A percentile compares a stretch with the other conserved stretches of the same genome.
Conservation (phyloP, 2,329 filamentous ascomycete genomes). For the Verticillium dahliae region DNA sequence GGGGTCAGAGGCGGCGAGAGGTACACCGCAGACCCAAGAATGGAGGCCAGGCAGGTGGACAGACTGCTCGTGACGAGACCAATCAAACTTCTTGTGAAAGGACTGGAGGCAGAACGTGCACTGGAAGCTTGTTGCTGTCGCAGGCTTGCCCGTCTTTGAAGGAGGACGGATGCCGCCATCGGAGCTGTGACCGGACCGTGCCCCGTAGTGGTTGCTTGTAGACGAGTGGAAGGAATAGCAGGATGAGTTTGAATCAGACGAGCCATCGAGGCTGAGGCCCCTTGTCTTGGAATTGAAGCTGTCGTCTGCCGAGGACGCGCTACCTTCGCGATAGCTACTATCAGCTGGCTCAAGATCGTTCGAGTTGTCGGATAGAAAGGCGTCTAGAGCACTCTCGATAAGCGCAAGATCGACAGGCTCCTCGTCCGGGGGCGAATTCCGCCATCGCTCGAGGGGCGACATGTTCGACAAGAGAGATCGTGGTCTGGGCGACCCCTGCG, state of each 20-base stretch:
- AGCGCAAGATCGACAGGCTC: conserved; percentile 31
- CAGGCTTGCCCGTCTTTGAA: background rate
- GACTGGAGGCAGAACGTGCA: conserved; percentile 30
- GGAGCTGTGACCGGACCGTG: background rate
- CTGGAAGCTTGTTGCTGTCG: conserved; percentile 19
- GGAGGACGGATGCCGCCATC: conserved; percentile 1
- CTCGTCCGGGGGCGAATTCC: conserved; percentile 32
- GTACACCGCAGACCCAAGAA: conserved; percentile 42
- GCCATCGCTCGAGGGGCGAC: conserved; percentile 36
- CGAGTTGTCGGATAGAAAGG: conserved; percentile 3
- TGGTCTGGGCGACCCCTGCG: conserved; percentile 36
- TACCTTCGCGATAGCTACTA: conserved; percentile 15
- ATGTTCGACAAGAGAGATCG: conserved; percentile 23
- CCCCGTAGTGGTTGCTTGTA: background rate
- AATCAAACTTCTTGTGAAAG: conserved; percentile 34
- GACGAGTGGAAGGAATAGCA: conserved; percentile 8
- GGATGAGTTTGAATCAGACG: conserved; percentile 11
- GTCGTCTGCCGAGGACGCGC: conserved; percentile 22
- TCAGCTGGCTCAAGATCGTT: conserved; percentile 6
- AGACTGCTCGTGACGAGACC: conserved; percentile 42
- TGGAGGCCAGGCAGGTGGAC: conserved; percentile 31
- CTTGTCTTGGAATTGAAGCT: conserved; percentile 18
- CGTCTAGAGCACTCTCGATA: conserved; percentile 27
- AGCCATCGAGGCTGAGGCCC: conserved; percentile 10
- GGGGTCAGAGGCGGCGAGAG: conserved; percentile 24